Conservation (phyloP, 2,329 filamentous ascomycete species). For the Epichloe sibirici region DNA sequence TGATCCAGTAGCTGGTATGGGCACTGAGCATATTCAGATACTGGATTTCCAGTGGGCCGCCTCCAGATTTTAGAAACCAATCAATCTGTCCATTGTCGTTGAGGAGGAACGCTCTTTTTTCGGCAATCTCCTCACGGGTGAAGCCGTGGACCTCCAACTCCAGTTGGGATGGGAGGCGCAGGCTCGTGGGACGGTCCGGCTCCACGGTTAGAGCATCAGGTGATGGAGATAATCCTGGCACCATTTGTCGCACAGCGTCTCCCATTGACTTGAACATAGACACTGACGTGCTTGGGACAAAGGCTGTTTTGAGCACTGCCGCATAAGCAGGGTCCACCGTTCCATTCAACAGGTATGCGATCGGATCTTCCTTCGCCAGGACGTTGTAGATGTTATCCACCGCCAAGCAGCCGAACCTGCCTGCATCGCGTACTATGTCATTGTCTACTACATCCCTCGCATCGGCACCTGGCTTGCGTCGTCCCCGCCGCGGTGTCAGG, state of each 20-base stretch:
- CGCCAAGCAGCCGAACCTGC: constrained; percentile 77
- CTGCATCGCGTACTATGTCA: constrained; percentile 62
- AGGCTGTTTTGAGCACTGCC: constrained; percentile 60
- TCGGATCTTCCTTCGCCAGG: constrained; percentile 57
- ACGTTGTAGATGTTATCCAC: constrained; percentile 97
- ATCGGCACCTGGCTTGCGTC: constrained; percentile 64
- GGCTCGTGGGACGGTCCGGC: constrained; percentile 24
- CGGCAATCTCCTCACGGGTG: constrained; percentile 78
- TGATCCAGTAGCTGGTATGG: constrained; percentile 88
- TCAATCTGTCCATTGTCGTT: constrained; percentile 98
- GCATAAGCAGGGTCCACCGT: constrained; percentile 76
- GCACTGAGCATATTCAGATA: constrained; percentile 96
- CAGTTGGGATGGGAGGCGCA: constrained; percentile 51
- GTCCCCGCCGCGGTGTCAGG: constrained; percentile 64
- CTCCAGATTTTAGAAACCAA: constrained; percentile 71
- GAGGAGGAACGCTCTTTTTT: constrained; percentile 73
- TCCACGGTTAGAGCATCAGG: constrained; percentile 17
- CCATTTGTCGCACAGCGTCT: constrained; percentile 48
- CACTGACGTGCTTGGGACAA: constrained; percentile 61
- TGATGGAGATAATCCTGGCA: constrained; percentile 36
- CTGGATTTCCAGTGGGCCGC: constrained; percentile 83
- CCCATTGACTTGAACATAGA: constrained; percentile 54
- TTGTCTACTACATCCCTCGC: constrained; percentile 42
- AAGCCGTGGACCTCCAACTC: constrained; percentile 96
- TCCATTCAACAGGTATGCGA: constrained; percentile 86